A percentile compares a stretch with the other conserved stretches of the same genome.
Conservation (phyloP, 2,329 filamentous ascomycete species). For the Penicillium sp. region DNA sequence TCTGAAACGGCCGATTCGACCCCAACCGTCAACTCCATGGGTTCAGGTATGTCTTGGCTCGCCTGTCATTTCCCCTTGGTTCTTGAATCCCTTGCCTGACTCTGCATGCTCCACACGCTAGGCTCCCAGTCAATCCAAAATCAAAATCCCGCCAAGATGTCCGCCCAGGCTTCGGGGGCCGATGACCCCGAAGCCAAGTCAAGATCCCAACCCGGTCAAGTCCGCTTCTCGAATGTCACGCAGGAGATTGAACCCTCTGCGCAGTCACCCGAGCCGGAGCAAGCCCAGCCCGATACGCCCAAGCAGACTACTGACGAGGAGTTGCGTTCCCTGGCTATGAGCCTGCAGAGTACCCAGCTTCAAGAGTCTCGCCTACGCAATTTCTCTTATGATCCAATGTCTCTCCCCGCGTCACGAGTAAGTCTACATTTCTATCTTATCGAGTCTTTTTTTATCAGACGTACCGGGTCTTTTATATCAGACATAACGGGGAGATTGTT, state of each 20-base stretch:
- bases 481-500: background rate
- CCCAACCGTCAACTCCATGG: conserved; percentile 23
- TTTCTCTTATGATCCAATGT: conserved; percentile 86
- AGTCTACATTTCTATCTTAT: conserved; percentile 16
- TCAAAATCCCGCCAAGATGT: conserved; percentile 22
- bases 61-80: conserved; percentile 3
- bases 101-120: conserved; percentile 11
- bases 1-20: conserved; percentile 31
- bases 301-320: conserved; percentile 51
- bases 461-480: background rate
- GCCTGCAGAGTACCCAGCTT: conserved; percentile 66
- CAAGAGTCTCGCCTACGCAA: conserved; percentile 80
- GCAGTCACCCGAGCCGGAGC: conserved; percentile 19
- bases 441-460: background rate
- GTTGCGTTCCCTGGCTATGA: conserved; percentile 65
- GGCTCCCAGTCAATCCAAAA: conserved; percentile 18
- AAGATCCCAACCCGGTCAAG: conserved; percentile 39
- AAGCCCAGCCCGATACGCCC: conserved; percentile 11
- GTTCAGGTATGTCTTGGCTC: conserved; percentile 29
- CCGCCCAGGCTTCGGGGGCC: conserved; percentile 22
- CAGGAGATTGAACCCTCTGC: conserved; percentile 60
- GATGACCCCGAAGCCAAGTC: conserved; percentile 27
- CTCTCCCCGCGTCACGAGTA: conserved; percentile 59
- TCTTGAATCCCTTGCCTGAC: conserved; percentile 5
- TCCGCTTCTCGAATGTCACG: conserved; percentile 67